A percentile compares a stretch with the other conserved stretches of the same genome.
These are phyloP conservation scores for Clonostachys rosea DNA, from an alignment of 2,329 filamentous ascomycete species.

Conservation along the genomic window DNA sequence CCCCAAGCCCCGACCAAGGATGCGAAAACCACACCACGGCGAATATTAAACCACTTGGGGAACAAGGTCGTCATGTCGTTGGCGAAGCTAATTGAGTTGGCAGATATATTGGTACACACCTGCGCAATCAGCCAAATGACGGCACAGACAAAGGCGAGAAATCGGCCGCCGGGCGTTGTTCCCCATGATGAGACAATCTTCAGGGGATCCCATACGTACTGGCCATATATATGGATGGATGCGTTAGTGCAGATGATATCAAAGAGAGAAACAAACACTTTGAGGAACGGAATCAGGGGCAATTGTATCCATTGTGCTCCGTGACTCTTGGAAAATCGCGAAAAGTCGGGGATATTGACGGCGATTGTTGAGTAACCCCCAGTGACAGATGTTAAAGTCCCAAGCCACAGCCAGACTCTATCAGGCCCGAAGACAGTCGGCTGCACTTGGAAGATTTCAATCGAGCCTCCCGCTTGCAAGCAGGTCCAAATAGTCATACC, in stretches of 20 bases:
- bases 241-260: constrained; percentile 43
- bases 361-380: background rate
- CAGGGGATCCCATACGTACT: constrained; percentile 42
- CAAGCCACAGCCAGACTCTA: background rate
- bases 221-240: constrained; percentile 36
- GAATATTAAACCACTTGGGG: constrained; percentile 21
- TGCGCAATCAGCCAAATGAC: constrained; percentile 31
- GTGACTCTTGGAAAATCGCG: background rate
- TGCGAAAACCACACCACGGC: constrained; percentile 19
- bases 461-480: background rate
- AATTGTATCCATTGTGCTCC: background rate
- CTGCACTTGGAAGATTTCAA: background rate
- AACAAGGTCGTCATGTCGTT: constrained; percentile 20
- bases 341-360: background rate
- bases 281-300: constrained; percentile 33
- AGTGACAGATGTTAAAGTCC: background rate
- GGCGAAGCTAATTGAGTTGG: constrained; percentile 18
- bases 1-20: constrained; percentile 24
- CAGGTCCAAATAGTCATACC: constrained; percentile 22
- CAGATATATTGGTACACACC: constrained; percentile 18
- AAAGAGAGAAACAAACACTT: constrained; percentile 37
- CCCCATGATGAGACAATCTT: constrained; percentile 37
- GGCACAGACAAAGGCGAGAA: constrained; percentile 21
- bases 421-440: background rate
- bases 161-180: constrained; percentile 15